These are phyloP conservation scores for Tetragonia tetragonoides DNA, from an alignment of 148 eudicot species.

Conservation along the genomic window DNA sequence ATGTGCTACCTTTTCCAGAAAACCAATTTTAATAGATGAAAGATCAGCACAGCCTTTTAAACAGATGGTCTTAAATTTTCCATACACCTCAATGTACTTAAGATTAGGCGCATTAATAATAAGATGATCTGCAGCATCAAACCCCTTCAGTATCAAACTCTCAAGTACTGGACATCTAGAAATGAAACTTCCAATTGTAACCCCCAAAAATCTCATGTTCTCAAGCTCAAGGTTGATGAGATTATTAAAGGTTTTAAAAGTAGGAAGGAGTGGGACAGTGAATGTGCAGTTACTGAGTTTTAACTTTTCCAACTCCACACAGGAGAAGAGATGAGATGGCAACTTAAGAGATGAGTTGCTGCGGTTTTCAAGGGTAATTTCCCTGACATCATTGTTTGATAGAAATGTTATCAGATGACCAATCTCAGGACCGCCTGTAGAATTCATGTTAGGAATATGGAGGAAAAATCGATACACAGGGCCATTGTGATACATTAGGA, in stretches of 20 bases:
- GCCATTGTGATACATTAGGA: constrained; percentile 2
- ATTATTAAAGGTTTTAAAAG: background rate
- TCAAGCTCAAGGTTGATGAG: background rate
- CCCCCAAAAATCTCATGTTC: background rate
- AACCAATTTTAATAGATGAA: background rate
- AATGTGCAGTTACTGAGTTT: background rate
- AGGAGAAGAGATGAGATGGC: background rate
- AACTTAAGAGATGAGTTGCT: background rate
- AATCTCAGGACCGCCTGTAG: background rate
- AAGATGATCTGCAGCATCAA: background rate
- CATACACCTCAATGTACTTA: background rate
- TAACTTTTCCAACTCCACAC: background rate
- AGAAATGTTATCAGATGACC: background rate
- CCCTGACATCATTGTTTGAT: background rate
- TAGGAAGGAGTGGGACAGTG: background rate
- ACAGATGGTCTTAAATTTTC: background rate
- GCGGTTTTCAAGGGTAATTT: background rate
- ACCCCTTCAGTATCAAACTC: background rate
- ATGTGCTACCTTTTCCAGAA: background rate
- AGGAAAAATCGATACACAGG: background rate
- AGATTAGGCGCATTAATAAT: constrained; percentile 5
- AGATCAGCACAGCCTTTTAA: background rate
- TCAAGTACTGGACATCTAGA: background rate
- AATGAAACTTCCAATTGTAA: background rate
- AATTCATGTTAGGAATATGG: background rate